phyloP scores from a whole-genome alignment of 176 grass and related monocot species.

The Cymbopogon citratus region DNA sequence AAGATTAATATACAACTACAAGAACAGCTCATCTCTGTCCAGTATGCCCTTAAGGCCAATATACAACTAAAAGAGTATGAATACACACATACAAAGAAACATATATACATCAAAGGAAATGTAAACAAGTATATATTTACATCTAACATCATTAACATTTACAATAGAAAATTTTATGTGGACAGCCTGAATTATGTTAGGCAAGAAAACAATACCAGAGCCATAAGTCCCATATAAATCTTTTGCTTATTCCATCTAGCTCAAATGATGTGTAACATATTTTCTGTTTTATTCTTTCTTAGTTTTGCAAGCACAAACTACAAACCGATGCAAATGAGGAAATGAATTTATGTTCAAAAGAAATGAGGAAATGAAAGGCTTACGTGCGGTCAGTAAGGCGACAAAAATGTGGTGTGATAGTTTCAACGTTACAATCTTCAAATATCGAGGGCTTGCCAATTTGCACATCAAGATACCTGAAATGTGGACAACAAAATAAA shows the following conservation, averaged over 20 bases:
- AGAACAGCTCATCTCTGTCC: no score
- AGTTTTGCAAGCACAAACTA: background rate
- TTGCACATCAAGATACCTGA: background rate
- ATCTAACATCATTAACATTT: no score
- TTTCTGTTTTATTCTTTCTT: no score
- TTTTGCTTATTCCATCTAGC: background rate
- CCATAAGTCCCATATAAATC: background rate
- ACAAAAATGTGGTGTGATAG: slow-evolving; percentile 62
- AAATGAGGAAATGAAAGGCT: background rate
- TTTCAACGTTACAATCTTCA: slow-evolving; percentile 19
- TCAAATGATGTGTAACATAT: background rate
- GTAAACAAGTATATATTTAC: no score
- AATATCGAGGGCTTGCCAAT: slow-evolving; percentile 43
- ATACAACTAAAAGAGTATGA: no score
- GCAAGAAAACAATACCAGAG: background rate
- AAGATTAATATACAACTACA: no score
- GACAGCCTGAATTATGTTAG: background rate
- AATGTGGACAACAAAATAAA: background rate
- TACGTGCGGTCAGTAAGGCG: slow-evolving; percentile 89
- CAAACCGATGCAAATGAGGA: background rate
- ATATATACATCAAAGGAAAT: no score
- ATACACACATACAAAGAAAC: no score
- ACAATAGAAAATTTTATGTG: background rate
- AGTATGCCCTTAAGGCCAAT: no score
- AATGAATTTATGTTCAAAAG: background rate